Base-by-base conservation (phyloP, 495 filamentous ascomycete species). In the Penicillium maclennaniae region DNA sequence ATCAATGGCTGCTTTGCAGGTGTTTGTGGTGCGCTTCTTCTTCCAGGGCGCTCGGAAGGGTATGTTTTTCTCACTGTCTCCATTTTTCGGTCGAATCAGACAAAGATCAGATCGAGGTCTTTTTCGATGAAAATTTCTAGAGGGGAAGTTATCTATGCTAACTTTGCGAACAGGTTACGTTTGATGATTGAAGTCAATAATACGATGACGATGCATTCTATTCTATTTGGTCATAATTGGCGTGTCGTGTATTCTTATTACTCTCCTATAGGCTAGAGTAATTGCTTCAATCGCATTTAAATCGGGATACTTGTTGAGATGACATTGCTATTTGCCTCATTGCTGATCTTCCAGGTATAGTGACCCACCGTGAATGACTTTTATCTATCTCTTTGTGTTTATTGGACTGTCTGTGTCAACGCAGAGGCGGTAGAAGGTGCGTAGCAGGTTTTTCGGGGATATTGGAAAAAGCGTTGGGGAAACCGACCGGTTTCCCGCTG, bases 1-100 rank as follows among this genome's bases (percentile, higher is more conserved):
- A 56, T 87, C 86, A 39, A 99, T 99, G 95, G 93, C 92, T 23
- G 92, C 84, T 27, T 73, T 99, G 67, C 95, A 99, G 76, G 95
- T 99, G 27, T 97, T 99, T 66, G 85, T 99, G 63, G 95, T 99
- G 58, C 75, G 91, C 52, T 97, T 97, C 84, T 98, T 98, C 73
- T 97, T 98, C 81, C 92, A 96, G 77, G 92, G 84, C n/a, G 84
- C 84, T 14, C 69, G 84, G 69, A 87, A 87, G 76, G 84, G 84
- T 84, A 69, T 53, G 79, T 76, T 43, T 50, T 50, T 31, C 36
- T 17, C 49, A 49, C 39, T 10, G 21, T 28, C 7, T 36, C 45
- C 14, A n/a, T 19, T 40, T n/a, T 39, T n/a, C 37, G 23, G 23
- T 23, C 23, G 23, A 23, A 23, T 23, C 14, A 15, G 37, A 38